A percentile compares a stretch with the other conserved stretches of the same genome.
phyloP scores from a whole-genome alignment of 2,329 filamentous ascomycete genomes.

The Epichloe festucae region DNA sequence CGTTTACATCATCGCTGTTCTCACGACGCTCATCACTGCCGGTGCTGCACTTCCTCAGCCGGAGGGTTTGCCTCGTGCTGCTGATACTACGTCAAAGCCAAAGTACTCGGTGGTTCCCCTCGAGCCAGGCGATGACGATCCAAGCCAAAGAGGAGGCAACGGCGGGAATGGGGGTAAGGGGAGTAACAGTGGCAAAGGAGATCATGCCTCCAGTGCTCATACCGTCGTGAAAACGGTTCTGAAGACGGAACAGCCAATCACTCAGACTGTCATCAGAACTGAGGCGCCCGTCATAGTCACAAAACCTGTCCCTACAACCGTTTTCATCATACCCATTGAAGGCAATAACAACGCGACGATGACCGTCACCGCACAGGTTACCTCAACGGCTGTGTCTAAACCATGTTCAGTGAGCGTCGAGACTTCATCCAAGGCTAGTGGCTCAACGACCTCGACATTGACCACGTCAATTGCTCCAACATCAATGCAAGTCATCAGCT shows the following conservation, averaged over 20 bases:
- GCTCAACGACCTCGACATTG: neutral
- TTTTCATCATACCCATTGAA: constrained; percentile 19
- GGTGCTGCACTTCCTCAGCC: constrained; percentile 17
- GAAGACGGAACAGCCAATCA: constrained; percentile 14
- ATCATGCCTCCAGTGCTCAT: constrained; percentile 5
- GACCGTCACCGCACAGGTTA: neutral
- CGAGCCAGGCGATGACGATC: constrained; percentile 18
- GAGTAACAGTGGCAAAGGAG: constrained; percentile 7
- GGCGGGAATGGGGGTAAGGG: constrained; percentile 3
- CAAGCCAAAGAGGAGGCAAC: constrained; percentile 6
- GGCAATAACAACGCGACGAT: constrained; percentile 1
- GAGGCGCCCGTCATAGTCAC: constrained; percentile 10
- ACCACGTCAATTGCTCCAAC: neutral
- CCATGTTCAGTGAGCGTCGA: neutral
- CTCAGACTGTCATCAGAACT: constrained; percentile 14
- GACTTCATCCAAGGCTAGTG: neutral
- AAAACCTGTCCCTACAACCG: neutral
- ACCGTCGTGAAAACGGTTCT: constrained; percentile 18
- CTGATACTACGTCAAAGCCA: constrained; percentile 13
- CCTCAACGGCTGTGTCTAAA: constrained; percentile 1
- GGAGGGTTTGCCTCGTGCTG: constrained; percentile 13
- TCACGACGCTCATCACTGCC: constrained; percentile 16
- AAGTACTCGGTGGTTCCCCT: constrained; percentile 27
- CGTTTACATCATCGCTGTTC: constrained; percentile 17
- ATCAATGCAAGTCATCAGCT: neutral